Conservation (phyloP, 2,329 filamentous ascomycete species). For the Fusarium compactum region DNA sequence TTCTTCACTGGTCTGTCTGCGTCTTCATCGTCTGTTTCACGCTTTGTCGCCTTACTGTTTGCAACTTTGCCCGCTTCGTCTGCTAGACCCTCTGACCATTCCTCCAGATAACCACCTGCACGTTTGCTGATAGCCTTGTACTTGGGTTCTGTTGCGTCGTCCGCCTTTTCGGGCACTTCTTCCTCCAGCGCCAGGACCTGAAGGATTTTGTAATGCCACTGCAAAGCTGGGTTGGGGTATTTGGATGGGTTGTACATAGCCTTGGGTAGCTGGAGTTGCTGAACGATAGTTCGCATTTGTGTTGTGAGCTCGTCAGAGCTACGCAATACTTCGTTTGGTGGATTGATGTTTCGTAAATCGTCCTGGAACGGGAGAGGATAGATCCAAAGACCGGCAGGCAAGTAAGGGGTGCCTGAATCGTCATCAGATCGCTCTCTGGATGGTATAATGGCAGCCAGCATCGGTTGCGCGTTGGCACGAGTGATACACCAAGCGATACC, state of each 20-base stretch:
- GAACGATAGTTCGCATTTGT: conserved; percentile 83
- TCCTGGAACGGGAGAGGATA: conserved; percentile 90
- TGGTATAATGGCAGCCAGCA: conserved; percentile 84
- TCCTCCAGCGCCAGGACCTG: conserved; percentile 93
- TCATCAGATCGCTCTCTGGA: conserved; percentile 75
- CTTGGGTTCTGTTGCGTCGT: conserved; percentile 86
- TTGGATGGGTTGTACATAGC: conserved; percentile 84
- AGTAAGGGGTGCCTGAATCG: conserved; percentile 72
- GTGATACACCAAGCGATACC: conserved; percentile 91
- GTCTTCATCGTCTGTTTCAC: conserved; percentile 62
- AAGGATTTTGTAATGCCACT: conserved; percentile 97
- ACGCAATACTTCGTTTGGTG: conserved; percentile 63
- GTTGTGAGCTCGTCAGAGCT: conserved; percentile 80
- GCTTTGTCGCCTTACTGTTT: conserved; percentile 61
- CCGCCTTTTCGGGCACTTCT: conserved; percentile 79
- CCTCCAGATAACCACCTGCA: conserved; percentile 80
- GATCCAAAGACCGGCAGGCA: conserved; percentile 90
- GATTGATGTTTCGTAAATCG: conserved; percentile 82
- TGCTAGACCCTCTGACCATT: conserved; percentile 79
- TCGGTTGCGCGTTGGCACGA: conserved; percentile 81
- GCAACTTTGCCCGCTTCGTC: conserved; percentile 59
- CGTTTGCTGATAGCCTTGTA: conserved; percentile 91
- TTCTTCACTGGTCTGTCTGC: conserved; percentile 62
- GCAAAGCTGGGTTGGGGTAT: conserved; percentile 91
- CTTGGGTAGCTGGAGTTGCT: conserved; percentile 89